Percentiles rank a stretch among this genome's conserved stretches.
Evolutionary conservation across 2,329 filamentous ascomycete genomes (phyloP).

Genomic region (Paecilomyces sp.): DNA sequence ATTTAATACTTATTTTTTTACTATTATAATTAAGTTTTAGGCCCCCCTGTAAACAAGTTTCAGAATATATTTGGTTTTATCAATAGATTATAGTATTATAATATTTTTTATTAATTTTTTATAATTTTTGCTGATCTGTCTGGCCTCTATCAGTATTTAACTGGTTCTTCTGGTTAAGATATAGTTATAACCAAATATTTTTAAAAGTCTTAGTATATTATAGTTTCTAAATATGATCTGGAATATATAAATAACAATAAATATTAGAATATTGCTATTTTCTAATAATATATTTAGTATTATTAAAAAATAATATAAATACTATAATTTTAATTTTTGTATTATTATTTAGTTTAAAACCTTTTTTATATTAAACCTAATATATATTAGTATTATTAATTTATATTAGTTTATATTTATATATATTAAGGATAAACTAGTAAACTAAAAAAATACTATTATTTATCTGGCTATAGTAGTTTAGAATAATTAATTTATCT

Average conservation of each 20-base stretch:
- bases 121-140: not conserved
- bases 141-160: not conserved
- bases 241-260: not conserved
- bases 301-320: too few relatives aligned
- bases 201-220: not conserved
- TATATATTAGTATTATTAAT: not conserved
- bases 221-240: not conserved
- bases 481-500: not conserved
- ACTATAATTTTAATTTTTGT: too few relatives aligned
- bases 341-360: too few relatives aligned
- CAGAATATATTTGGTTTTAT: not conserved
- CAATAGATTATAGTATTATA: not conserved
- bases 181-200: not conserved
- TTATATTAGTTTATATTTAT: not conserved
- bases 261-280: not conserved
- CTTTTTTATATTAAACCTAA: too few relatives aligned
- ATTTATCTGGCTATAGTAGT: not conserved
- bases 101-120: not conserved
- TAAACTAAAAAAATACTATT: not conserved
- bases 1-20: not conserved
- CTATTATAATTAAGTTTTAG: not conserved
- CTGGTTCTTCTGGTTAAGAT: not conserved
- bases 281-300: too few relatives aligned
- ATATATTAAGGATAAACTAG: not conserved
- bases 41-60: not conserved